Percentiles rank a stretch among this genome's conserved stretches.
Evolutionary conservation across 31 red algal species (phyloP).

Genomic region (Pterothamnion heteromorphum): DNA sequence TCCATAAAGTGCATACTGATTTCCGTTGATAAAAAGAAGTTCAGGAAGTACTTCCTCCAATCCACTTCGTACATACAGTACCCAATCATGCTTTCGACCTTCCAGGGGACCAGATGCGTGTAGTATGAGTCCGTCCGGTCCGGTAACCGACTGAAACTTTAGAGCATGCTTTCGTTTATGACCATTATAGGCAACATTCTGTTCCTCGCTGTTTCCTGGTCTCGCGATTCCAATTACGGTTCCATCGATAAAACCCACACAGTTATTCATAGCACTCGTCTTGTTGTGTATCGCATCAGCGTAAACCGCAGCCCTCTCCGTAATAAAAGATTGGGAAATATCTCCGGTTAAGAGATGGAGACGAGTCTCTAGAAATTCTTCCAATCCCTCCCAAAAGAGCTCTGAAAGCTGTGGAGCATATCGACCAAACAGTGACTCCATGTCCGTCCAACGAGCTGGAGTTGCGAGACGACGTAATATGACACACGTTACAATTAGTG

Average conservation of each 20-base stretch:
- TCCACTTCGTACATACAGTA: neutral
- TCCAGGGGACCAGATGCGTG: neutral
- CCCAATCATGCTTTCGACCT: neutral
- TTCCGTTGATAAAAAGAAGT: neutral
- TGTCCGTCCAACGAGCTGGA: too few relatives aligned
- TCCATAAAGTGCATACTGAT: neutral
- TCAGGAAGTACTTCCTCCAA: neutral
- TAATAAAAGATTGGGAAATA: neutral
- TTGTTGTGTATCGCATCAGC: conserved; percentile 33
- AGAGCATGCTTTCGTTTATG: neutral
- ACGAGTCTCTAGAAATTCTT: neutral
- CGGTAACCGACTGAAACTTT: neutral
- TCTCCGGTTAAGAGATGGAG: neutral
- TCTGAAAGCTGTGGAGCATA: neutral
- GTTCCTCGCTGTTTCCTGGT: neutral
- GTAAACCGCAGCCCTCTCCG: neutral
- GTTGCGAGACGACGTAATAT: too few relatives aligned
- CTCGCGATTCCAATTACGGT: conserved; percentile 41
- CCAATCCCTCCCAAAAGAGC: neutral
- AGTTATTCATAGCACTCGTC: conserved; percentile 15
- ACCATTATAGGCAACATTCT: neutral
- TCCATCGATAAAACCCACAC: conserved; percentile 58
- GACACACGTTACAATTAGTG: too few relatives aligned
- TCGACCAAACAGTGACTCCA: neutral
- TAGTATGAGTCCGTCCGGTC: neutral